Percentiles rank a stretch among this genome's conserved stretches.
phyloP scores from a whole-genome alignment of 345 rosid genomes.

The Aquilaria malaccensis region DNA sequence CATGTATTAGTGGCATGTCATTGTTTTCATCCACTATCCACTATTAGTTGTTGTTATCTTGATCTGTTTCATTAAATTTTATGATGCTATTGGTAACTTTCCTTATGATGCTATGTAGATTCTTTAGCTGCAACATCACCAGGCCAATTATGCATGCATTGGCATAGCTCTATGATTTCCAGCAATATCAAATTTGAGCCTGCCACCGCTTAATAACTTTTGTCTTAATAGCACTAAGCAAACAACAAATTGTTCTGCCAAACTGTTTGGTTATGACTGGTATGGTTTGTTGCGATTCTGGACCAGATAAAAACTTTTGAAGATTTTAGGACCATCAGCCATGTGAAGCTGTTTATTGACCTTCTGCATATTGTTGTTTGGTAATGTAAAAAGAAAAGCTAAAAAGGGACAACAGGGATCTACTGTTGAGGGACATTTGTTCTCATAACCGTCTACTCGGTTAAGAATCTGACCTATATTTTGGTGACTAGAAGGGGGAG shows the following conservation, averaged over 20 bases:
- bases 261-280: neutral
- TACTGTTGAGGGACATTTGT: no score
- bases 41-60: neutral
- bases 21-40: no score
- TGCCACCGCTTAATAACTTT: neutral
- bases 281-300: neutral
- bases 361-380: neutral
- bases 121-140: no score
- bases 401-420: neutral
- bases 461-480: no score
- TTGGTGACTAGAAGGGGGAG: no score
- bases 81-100: neutral
- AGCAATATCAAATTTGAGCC: neutral
- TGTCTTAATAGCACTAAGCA: neutral
- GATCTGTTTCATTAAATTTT: neutral
- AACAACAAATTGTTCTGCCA: neutral
- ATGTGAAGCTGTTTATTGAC: neutral
- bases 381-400: neutral
- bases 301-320: neutral
- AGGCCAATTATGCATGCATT: no score
- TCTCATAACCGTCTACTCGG: no score
- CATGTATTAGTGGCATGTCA: no score
- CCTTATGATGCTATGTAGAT: no score
- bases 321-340: neutral
- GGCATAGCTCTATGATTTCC: no score